Evolutionary conservation across 805 yeast species (phyloP), one percentile per base, ranked within the genome.

Genomic region (Zygosaccharomyces bailii): DNA sequence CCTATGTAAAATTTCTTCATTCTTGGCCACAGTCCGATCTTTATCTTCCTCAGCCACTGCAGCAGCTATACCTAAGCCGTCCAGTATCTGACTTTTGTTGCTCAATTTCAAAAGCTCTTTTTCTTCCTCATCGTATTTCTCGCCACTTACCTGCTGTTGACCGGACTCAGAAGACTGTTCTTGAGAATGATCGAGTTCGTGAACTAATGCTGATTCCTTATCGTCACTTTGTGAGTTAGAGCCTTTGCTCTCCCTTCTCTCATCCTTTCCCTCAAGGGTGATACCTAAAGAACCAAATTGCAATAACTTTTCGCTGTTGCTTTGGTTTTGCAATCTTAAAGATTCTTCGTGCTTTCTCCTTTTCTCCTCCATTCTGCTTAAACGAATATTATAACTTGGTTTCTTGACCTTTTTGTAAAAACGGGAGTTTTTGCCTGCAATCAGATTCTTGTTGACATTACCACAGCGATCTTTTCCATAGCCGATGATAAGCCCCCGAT

Each of bases 391-490:
- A 44, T 55, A 50, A 34, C 53, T 50, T 10, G 55, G 54, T 55
- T 67, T 51, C 64, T 65, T 51, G 57, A 68, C 65, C 69, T 79
- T 60, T 64, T 73, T 62, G 60, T 66, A 52, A 35, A 52, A 54
- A 58, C 68, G 58, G 55, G 73, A 44, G 60, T 56, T 66, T 76
- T 84, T 47, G 80, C 83, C 24, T 76, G 86, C 52, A 3, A 61
- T 51, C 32, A 63, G 38, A 37, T 60, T 63, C 46, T 59, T 64
- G 34, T 63, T 63, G 2, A 62, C 54, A 56, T 84, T 84, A 2
- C 84, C 95, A 68, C 95, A 85, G 58, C 95, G 72, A 64, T 85
- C 95, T 55, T 82, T 82, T 36, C 88, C 95, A 63, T 74, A 85
- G 39, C 78, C 76, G 35, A 85, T 78, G 48, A 79, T 78, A 53